Percentiles rank a stretch among this genome's conserved stretches.
phyloP scores from a whole-genome alignment of 805 yeast species.

The Cyberlindnera meyerae region DNA sequence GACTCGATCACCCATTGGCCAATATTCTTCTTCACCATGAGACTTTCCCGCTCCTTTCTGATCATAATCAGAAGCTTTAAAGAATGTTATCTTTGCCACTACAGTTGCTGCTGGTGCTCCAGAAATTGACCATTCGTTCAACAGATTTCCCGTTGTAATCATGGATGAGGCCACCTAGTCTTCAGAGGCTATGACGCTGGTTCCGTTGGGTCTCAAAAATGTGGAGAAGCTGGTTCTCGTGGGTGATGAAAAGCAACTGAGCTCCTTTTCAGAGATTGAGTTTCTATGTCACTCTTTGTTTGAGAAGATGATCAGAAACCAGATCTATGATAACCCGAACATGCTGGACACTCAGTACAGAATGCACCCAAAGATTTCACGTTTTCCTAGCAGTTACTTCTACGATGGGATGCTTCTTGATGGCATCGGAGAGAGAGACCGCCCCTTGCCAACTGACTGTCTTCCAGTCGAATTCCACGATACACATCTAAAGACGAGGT shows the following conservation, averaged over 20 bases:
- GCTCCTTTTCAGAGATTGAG: slow-evolving; percentile 66
- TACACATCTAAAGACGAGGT: too few relatives aligned
- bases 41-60: slow-evolving; percentile 45
- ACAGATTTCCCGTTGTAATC: slow-evolving; percentile 64
- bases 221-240: slow-evolving; percentile 64
- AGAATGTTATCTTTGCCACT: slow-evolving; percentile 59
- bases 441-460: slow-evolving; percentile 53
- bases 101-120: slow-evolving; percentile 70
- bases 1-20: slow-evolving; percentile 50
- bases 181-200: slow-evolving; percentile 65
- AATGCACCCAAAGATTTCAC: slow-evolving; percentile 62
- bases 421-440: slow-evolving; percentile 53
- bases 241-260: slow-evolving; percentile 73
- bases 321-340: slow-evolving; percentile 53
- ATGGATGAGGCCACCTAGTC: slow-evolving; percentile 81
- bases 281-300: slow-evolving; percentile 61
- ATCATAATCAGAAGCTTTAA: slow-evolving; percentile 40
- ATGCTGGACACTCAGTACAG: slow-evolving; percentile 69
- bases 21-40: slow-evolving; percentile 64
- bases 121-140: slow-evolving; percentile 50
- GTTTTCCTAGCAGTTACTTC: slow-evolving; percentile 49
- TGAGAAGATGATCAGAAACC: slow-evolving; percentile 60
- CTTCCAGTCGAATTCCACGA: slow-evolving; percentile 54
- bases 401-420: slow-evolving; percentile 46
- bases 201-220: slow-evolving; percentile 66